Evolutionary conservation across 257 asterid species (phyloP), one percentile per base, ranked within the genome.

Genomic region (Penstemon newberryi): DNA sequence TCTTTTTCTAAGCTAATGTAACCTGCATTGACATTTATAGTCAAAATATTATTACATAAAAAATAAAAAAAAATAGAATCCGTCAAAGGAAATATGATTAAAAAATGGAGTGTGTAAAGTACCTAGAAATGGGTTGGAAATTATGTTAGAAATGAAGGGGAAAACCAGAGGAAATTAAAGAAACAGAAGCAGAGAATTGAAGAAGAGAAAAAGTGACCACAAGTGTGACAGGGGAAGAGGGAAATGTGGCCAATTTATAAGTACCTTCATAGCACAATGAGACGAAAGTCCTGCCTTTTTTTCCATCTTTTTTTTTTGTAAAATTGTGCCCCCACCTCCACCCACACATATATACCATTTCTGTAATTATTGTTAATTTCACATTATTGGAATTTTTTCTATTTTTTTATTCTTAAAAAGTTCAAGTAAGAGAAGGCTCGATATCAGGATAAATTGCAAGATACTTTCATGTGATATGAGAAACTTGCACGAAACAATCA

Each of bases 181-280:
- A 55, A 25, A 4, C 38, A 47, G 18, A 43, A 33, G 52, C 33
- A 63, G 47, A 38, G 60, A 47, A 33, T 57, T 7, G 58, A 45
- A 56, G 55, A 70, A 55, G 54, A 43, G 46, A 36, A 44, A 25
- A 60, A 54, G 5, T 60, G 36, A 63, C 7, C 12, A 0, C 33
- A 25, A 0, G 56, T 15, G 76, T 15, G 76, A 25, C 66, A 66
- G 52, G 18, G 3, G 53, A 39, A 9, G 60, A 39, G 18, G 60
- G 11, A 6, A 44, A 45, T 65, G 76, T 49, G 74, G 73, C 70
- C 70, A 77, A 84, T 85, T 87, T 84, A 87, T 88, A 85, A 76
- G 86, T 72, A 81, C 78, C 70, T 79, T 78, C 66, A 44, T 9
- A 63, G 67, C 83, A 78, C 61, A 47, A 69, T 38, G 58, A 33